Evolutionary conservation across 129 eudicot genomes (phyloP).

Genomic region (Lactuca saligna): DNA sequence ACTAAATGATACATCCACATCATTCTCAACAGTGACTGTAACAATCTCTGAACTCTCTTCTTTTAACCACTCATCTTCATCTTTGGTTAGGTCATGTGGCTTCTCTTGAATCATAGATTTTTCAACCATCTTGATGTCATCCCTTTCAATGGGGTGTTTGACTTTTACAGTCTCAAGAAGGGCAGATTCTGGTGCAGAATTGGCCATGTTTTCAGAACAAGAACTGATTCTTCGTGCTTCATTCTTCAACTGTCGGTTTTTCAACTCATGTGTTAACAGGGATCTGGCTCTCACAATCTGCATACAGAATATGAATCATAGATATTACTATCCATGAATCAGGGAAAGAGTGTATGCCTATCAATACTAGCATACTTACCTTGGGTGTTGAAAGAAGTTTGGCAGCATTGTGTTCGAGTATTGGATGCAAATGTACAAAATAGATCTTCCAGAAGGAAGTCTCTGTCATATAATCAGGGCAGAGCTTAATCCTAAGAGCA

Average conservation of each 20-base stretch:
- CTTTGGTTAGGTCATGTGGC: conserved; percentile 16
- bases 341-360: background rate
- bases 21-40: conserved; percentile 52
- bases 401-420: conserved; percentile 59
- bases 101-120: conserved; percentile 54
- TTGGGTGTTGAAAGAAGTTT: conserved; percentile 66
- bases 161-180: conserved; percentile 42
- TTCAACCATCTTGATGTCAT: conserved; percentile 55
- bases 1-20: conserved; percentile 89
- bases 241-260: conserved; percentile 36
- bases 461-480: conserved; percentile 77
- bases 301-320: conserved; percentile 13
- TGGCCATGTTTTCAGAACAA: conserved; percentile 25
- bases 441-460: conserved; percentile 85
- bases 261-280: conserved; percentile 47
- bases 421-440: conserved; percentile 84
- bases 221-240: conserved; percentile 25
- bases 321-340: background rate
- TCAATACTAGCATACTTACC: conserved; percentile 37
- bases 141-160: conserved; percentile 40
- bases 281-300: conserved; percentile 79
- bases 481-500: conserved; percentile 78
- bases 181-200: conserved; percentile 28
- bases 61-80: conserved; percentile 83
- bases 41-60: conserved; percentile 64